Evolutionary conservation across 345 rosid species (phyloP), one percentile per base, ranked within the genome.

Genomic region (Geranium brycei): DNA sequence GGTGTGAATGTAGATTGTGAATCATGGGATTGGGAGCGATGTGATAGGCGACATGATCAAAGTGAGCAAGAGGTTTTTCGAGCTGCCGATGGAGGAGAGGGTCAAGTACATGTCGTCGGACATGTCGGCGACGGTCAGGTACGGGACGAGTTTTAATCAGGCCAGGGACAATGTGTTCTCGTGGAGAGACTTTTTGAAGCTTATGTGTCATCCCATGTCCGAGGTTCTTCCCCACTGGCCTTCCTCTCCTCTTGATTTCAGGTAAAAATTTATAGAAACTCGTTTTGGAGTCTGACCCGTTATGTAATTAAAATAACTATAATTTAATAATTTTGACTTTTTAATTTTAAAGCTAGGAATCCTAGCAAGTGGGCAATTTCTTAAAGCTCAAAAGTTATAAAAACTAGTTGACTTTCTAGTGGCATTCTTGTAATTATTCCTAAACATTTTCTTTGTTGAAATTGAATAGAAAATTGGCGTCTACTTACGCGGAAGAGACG

Each of bases 141-240:
- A 80, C 47, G 98, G 98, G 31, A 91, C 98, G 1, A 91, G 98
- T 79, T 87, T 87, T 53, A 91, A 88, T 77, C 98, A 91, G 70
- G 87, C 4, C 72, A 88, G 85, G 64, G 98, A 91, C 69, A 70
- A 72, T 35, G 95, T 91, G 57, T 91, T 87, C 59, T 85, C 85
- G 62, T 91, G 98, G 98, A 83, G 96, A 78, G 98, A 91, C 65
- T 88, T 91, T 78, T 72, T 91, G 72, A 91, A 91, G 72, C 79
- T 91, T 17, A 76, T 59, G 58, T 88, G 90, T 57, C 72, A 85
- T 56, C 98, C 98, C 51, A 62, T 75, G 1, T 62, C 81, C 3
- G 86, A 88, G 3, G 72, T 68, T 57, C 84, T 85, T 69, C 84
- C 80, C 69, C 80, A 77, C 51, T 91, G 96, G 90, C 98, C 98